Evolutionary conservation across 371 early-diverging fungal species (phyloP).

Genomic region (Cokeromyces recurvatus): DNA sequence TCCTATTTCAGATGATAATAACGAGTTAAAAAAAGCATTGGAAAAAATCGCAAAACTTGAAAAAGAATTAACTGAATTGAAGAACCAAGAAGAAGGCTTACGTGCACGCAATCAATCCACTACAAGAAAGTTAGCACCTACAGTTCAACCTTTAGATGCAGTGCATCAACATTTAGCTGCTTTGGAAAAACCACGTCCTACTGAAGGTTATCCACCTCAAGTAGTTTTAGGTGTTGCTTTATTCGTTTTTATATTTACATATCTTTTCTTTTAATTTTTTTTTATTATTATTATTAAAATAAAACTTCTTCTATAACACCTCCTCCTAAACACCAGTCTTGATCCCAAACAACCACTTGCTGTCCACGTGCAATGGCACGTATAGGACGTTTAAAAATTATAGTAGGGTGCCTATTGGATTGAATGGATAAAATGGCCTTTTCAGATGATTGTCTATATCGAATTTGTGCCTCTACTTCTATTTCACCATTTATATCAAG

Average conservation of each 20-base stretch:
- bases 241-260: conserved; percentile 18
- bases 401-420: conserved; percentile 16
- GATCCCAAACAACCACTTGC: conserved; percentile 48
- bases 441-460: conserved; percentile 44
- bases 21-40: conserved; percentile 21
- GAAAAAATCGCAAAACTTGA: conserved; percentile 23
- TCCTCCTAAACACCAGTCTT: conserved; percentile 53
- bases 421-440: conserved; percentile 23
- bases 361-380: conserved; percentile 47
- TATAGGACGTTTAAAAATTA: conserved; percentile 35
- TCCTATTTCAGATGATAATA: conserved; percentile 2
- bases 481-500: not conserved
- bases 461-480: conserved; percentile 35
- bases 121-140: conserved; percentile 24
- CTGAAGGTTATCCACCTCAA: conserved; percentile 36
- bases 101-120: conserved; percentile 14
- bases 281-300: not conserved
- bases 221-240: conserved; percentile 11
- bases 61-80: conserved; percentile 16
- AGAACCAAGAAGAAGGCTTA: conserved; percentile 17
- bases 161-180: conserved; percentile 54
- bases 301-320: conserved; percentile 40
- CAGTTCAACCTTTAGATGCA: conserved; percentile 41
- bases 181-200: conserved; percentile 39
- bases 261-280: conserved; percentile 15